These are phyloP conservation scores for Lentinula aciculospora DNA, from an alignment of 768 basidiomycete genomes.

Conservation along the genomic window DNA sequence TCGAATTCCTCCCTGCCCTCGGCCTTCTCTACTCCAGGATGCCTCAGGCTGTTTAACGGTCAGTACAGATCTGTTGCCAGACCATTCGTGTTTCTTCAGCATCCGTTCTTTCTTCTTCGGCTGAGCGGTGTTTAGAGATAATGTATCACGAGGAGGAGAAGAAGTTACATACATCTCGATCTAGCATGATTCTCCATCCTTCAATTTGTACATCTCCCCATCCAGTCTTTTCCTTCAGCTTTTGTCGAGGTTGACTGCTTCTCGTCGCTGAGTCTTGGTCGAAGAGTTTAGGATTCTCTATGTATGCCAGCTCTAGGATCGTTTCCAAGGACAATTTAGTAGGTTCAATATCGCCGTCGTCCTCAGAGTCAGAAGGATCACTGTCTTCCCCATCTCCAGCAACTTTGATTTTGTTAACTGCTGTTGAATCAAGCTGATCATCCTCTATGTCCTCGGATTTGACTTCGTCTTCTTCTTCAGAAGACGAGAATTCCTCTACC, in stretches of 20 bases:
- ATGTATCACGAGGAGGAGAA: neutral
- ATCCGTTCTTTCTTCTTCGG: constrained; percentile 75
- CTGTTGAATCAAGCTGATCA: constrained; percentile 47
- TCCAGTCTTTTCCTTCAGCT: constrained; percentile 66
- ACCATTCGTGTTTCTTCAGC: constrained; percentile 70
- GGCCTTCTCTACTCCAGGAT: constrained; percentile 24
- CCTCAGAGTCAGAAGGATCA: constrained; percentile 29
- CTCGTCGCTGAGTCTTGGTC: constrained; percentile 71
- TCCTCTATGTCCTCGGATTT: constrained; percentile 30
- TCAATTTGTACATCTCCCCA: constrained; percentile 86
- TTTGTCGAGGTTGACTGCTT: constrained; percentile 57
- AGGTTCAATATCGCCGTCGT: constrained; percentile 21
- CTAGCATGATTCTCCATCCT: constrained; percentile 89
- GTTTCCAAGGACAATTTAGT: constrained; percentile 41
- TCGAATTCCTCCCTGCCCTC: constrained; percentile 26
- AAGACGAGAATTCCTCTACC: constrained; percentile 58
- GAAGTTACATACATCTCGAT: constrained; percentile 63
- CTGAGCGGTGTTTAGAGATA: neutral
- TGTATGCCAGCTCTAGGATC: constrained; percentile 72
- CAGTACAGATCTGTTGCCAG: constrained; percentile 46
- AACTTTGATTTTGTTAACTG: constrained; percentile 35
- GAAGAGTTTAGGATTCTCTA: constrained; percentile 70
- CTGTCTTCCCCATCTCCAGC: constrained; percentile 56
- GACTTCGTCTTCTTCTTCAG: constrained; percentile 42
- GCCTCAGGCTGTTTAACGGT: constrained; percentile 7